phyloP scores from a whole-genome alignment of 2,329 filamentous ascomycete genomes.

The Fusarium sp. region DNA sequence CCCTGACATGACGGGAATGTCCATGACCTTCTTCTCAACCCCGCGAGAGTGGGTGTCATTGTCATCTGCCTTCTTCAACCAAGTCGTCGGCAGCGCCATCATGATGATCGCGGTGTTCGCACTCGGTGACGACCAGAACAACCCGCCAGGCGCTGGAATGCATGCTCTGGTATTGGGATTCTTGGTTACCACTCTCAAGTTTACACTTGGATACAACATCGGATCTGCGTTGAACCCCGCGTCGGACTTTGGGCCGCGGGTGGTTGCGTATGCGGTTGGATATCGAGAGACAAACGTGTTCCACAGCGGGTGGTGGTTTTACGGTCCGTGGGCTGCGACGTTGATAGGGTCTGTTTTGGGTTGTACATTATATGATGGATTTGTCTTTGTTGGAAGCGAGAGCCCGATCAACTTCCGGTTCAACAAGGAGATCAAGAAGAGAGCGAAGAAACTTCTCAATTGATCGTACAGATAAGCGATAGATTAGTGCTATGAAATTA shows the following conservation, averaged over 20 bases:
- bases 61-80: conserved; percentile 52
- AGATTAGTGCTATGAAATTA: not conserved
- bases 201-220: conserved; percentile 54
- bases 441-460: not conserved
- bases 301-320: conserved; percentile 48
- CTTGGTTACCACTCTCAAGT: conserved; percentile 53
- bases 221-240: conserved; percentile 55
- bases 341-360: conserved; percentile 19
- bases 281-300: conserved; percentile 49
- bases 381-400: conserved; percentile 36
- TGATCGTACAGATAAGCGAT: not conserved
- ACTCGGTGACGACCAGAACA: conserved; percentile 54
- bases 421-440: not conserved
- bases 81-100: conserved; percentile 52
- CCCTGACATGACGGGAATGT: conserved; percentile 47
- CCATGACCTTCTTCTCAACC: conserved; percentile 53
- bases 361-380: conserved; percentile 27
- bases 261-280: conserved; percentile 51
- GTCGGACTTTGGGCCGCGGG: conserved; percentile 53
- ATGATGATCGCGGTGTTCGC: conserved; percentile 55
- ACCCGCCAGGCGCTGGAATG: conserved; percentile 54
- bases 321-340: conserved; percentile 32
- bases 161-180: conserved; percentile 54
- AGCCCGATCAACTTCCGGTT: conserved; percentile 28
- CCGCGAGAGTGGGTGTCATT: conserved; percentile 43